Base-by-base conservation (phyloP, 306 rosid genomes). In the Trifolium subterraneum region DNA sequence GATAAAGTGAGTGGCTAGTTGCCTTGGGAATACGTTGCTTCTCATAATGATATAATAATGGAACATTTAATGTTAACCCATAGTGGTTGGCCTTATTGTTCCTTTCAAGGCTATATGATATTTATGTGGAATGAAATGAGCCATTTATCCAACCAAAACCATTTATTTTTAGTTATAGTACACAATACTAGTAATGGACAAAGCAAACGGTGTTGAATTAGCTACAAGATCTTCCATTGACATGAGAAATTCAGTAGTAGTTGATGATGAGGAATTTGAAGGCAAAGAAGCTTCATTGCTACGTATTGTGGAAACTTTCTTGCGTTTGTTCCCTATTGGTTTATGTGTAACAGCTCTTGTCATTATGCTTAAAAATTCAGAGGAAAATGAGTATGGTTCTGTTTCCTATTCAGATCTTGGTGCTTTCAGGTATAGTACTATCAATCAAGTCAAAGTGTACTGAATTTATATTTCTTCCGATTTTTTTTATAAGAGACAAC, bases 351-450 rank as follows among this genome's bases (percentile, higher is more conserved):
- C 88, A 4, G 88, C 94, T 8, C 98, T 94, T 67, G 73, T 90
- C 20, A 82, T 94, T 11, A 91, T 91, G 97, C 95, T 94, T 12
- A 91, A 94, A 59, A 73, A 88, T 79, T 89, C 98, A 36, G 79
- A 91, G 86, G 13, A 87, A 60, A 86, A 83, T 23, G 86, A 94
- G 0, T 87, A 58, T 22, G 98, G 93, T 63, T 88, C 96, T 72
- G 39, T 94, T 68, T 64, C 85, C 44, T 94, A 94, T 84, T 78
- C 91, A 2, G 89, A 88, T 71, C 72, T 94, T 48, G 88, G 84
- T 56, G 89, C 93, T 72, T 91, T 94, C 93, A 94, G 90, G 98
- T 89, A n/a, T n/a, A n/a, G n/a, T n/a, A n/a, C n/a, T n/a, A 73
- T 19, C 7, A 36, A 23, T 20, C 8, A 50, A n/a, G 65, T 59